Conservation (phyloP, 2,329 filamentous ascomycete species). For the Apiospora malaysiana region DNA sequence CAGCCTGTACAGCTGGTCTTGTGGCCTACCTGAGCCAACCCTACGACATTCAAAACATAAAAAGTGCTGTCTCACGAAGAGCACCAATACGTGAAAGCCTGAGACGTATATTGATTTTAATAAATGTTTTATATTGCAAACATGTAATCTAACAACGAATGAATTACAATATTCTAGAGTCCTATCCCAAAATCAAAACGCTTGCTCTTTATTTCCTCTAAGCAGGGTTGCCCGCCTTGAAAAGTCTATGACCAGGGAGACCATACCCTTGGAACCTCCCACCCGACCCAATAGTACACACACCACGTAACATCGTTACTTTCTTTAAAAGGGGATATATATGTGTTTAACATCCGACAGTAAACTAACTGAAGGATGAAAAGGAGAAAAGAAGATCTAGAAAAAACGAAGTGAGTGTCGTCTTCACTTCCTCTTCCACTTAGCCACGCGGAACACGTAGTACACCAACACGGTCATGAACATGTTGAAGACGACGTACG, state of each 20-base stretch:
- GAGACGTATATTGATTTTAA: too few relatives aligned
- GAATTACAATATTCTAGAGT: neutral
- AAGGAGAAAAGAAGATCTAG: neutral
- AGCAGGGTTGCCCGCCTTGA: neutral
- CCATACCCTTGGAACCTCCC: neutral
- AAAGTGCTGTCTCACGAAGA: too few relatives aligned
- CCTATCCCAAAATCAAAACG: neutral
- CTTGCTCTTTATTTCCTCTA: neutral
- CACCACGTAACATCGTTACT: conserved; percentile 6
- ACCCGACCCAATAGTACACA: neutral
- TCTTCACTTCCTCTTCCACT: conserved; percentile 29
- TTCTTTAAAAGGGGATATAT: neutral
- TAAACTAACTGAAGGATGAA: neutral
- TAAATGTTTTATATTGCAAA: too few relatives aligned
- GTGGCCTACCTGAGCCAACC: too few relatives aligned
- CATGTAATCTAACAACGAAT: neutral
- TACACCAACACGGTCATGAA: conserved; percentile 60
- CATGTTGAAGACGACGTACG: conserved; percentile 65
- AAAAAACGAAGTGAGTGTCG: too few relatives aligned
- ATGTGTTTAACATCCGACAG: neutral
- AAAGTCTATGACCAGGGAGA: neutral
- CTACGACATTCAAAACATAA: too few relatives aligned
- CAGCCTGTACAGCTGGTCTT: too few relatives aligned
- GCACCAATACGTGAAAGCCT: too few relatives aligned
- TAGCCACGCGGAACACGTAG: conserved; percentile 58